Evolutionary conservation across 148 eudicot genomes (phyloP).

Genomic region (Spergularia bocconei): DNA sequence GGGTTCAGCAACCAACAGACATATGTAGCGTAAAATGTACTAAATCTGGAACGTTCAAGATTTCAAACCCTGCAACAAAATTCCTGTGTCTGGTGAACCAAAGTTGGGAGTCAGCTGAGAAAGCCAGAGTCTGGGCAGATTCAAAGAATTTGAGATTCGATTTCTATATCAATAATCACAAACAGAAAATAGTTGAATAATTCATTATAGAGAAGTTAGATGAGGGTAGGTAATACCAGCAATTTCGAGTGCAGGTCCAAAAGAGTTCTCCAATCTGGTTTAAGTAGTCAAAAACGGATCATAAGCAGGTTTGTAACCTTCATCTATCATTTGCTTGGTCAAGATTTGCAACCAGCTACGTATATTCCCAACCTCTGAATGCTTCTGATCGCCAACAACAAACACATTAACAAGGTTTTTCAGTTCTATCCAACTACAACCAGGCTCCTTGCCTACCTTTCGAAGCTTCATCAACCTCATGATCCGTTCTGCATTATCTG

Average conservation of each 20-base stretch:
- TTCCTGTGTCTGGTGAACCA: no score
- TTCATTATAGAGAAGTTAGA: background rate
- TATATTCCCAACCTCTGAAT: constrained; percentile 43
- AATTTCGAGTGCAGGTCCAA: background rate
- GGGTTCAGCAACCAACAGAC: constrained; percentile 10
- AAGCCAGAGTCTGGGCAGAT: background rate
- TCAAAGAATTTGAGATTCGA: background rate
- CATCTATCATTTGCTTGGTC: constrained; percentile 47
- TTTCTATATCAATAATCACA: background rate
- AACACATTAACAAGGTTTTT: constrained; percentile 57
- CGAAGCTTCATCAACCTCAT: constrained; percentile 55
- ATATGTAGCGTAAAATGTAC: background rate
- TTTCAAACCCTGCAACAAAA: no score
- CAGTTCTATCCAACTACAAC: constrained; percentile 70
- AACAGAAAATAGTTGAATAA: background rate
- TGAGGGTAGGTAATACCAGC: constrained; percentile 19
- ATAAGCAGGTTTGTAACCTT: constrained; percentile 38
- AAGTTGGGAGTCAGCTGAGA: background rate
- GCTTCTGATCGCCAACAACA: constrained; percentile 60
- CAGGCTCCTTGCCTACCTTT: constrained; percentile 59
- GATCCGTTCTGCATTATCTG: constrained; percentile 49
- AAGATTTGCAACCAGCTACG: constrained; percentile 36
- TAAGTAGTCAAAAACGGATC: constrained; percentile 27
- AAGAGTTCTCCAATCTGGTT: constrained; percentile 4
- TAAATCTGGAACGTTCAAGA: constrained; percentile 10